These are phyloP conservation scores for Exobasidium rhododendri DNA, from an alignment of 1,284 basidiomycete genomes.

Conservation along the genomic window DNA sequence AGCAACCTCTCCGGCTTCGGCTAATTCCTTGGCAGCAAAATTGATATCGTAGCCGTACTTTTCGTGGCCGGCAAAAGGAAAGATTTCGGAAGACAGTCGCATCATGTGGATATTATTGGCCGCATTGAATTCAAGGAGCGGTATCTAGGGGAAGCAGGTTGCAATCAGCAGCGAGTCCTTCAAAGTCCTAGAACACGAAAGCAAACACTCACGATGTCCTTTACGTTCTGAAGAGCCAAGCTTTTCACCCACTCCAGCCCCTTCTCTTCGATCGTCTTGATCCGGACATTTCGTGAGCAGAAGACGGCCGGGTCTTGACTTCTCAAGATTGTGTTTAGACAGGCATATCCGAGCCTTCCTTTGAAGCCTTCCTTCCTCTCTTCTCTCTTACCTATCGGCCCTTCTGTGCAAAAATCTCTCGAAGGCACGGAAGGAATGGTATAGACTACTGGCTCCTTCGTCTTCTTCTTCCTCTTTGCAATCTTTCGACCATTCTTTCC, in stretches of 20 bases:
- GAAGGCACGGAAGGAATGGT: conserved; percentile 63
- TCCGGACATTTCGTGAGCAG: conserved; percentile 71
- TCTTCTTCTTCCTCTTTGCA: conserved; percentile 57
- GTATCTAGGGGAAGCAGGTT: too few species aligned
- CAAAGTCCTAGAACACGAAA: conserved; percentile 57
- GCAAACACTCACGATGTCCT: conserved; percentile 54
- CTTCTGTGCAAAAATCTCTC: conserved; percentile 40
- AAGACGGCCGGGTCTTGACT: conserved; percentile 69
- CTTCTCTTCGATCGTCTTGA: conserved; percentile 75
- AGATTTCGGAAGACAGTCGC: conserved; percentile 65
- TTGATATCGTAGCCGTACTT: conserved; percentile 74
- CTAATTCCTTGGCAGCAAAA: conserved; percentile 64
- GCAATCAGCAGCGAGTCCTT: too few species aligned
- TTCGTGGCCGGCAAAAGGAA: conserved; percentile 81
- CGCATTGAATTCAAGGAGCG: conserved; percentile 63
- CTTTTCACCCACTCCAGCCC: conserved; percentile 76
- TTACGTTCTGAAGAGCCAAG: conserved; percentile 70
- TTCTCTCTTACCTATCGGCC: conserved; percentile 23
- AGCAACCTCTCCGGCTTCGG: conserved; percentile 69
- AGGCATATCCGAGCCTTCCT: conserved; percentile 65
- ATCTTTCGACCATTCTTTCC: conserved; percentile 56
- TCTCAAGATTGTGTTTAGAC: conserved; percentile 76
- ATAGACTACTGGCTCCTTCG: conserved; percentile 64
- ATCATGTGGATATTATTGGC: conserved; percentile 48
- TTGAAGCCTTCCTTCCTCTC: conserved; percentile 30